These are phyloP conservation scores for Evernia prunastri DNA, from an alignment of 495 filamentous ascomycete genomes.

Conservation along the genomic window DNA sequence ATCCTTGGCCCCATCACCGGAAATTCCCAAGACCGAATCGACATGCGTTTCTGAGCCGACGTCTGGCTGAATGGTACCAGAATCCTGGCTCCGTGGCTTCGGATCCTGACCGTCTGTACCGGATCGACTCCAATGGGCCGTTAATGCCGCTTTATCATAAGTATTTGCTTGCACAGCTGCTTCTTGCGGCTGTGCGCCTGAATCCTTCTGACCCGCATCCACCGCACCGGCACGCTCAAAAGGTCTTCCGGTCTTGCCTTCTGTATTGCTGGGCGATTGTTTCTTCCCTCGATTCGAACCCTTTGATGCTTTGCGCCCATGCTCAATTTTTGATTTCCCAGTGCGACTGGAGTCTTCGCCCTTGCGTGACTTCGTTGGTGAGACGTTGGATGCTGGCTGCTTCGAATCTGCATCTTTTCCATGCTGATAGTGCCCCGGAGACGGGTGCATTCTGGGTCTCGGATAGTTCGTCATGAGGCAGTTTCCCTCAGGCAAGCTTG, in stretches of 20 bases:
- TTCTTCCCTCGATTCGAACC: background rate
- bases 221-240: background rate
- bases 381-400: background rate
- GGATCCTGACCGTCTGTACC: background rate
- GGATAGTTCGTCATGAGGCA: conserved; percentile 2
- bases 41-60: background rate
- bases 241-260: background rate
- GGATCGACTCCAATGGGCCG: background rate
- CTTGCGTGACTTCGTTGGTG: conserved; percentile 1
- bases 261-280: background rate
- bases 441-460: background rate
- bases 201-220: background rate
- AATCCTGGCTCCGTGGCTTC: background rate
- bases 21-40: background rate
- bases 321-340: background rate
- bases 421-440: background rate
- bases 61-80: background rate
- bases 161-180: background rate
- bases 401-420: background rate
- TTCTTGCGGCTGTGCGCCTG: background rate
- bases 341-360: background rate
- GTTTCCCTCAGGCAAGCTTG: background rate
- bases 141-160: background rate
- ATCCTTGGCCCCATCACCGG: conserved; percentile 5
- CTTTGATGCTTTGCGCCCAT: background rate